Percentiles rank a stretch among this genome's conserved stretches.
phyloP scores from a whole-genome alignment of 2,329 filamentous ascomycete species.

The Metarhizium robertsii region DNA sequence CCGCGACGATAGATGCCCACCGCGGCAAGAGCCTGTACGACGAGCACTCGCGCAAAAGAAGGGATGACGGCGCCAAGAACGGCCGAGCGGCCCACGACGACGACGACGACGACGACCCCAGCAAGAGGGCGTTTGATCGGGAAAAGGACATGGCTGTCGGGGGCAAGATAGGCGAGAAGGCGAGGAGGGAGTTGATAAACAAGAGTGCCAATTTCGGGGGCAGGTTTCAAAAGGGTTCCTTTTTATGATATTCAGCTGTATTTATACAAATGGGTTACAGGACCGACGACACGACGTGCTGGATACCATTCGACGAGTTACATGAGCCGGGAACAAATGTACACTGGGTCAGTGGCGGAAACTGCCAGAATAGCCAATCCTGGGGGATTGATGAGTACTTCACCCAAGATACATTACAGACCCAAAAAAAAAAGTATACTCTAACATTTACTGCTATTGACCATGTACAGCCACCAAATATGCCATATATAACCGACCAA shows the following conservation, averaged over 20 bases:
- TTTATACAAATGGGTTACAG: too few species aligned
- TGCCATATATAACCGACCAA: slow-evolving; percentile 17
- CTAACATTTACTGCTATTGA: background rate
- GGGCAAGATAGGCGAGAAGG: slow-evolving; percentile 59
- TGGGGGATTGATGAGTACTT: background rate
- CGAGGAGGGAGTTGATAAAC: slow-evolving; percentile 70
- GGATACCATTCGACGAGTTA: too few species aligned
- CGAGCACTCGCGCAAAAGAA: slow-evolving; percentile 35
- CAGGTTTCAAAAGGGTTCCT: slow-evolving; percentile 70
- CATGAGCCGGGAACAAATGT: too few species aligned
- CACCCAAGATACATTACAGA: background rate
- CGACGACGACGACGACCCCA: slow-evolving; percentile 73
- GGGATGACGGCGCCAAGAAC: slow-evolving; percentile 24
- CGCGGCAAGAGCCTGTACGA: slow-evolving; percentile 51
- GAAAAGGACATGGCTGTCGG: slow-evolving; percentile 89
- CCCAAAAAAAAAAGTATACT: background rate
- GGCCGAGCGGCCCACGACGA: slow-evolving; percentile 43
- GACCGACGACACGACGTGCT: too few species aligned
- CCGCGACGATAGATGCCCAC: slow-evolving; percentile 41
- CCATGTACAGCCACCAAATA: slow-evolving; percentile 13
- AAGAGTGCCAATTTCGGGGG: slow-evolving; percentile 75
- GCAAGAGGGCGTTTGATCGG: slow-evolving; percentile 75
- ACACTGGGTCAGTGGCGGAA: too few species aligned
- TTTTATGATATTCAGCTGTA: slow-evolving; percentile 27
- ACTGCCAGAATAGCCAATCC: too few species aligned